Evolutionary conservation across 495 filamentous ascomycete species (phyloP), one percentile per base, ranked within the genome.

Genomic region (Articulospora tetracladia): DNA sequence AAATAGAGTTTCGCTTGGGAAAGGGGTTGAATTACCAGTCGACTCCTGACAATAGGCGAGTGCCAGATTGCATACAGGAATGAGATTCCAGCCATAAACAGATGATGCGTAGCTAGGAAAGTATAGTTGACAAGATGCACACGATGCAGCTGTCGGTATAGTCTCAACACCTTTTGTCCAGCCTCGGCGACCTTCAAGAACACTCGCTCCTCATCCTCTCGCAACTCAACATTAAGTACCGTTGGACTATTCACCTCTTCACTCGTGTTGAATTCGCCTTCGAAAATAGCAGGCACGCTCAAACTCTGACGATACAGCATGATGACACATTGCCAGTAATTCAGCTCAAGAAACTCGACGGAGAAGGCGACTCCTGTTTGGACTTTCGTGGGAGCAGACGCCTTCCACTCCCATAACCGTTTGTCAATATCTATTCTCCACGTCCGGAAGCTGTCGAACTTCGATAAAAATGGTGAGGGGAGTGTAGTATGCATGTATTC

Each of bases 61-160:
- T 98, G 94, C 93, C 93, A 98, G 46, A 98, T 93, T 17, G 94
- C 92, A 70, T 96, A 98, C 4, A 98, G 82, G 70, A 97, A 98
- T 3, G 93, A 94, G 53, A 97, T 96, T 22, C 93, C 93, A 19
- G 93, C 93, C 90, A 97, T 96, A 73, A 98, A 98, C 19, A 97
- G 79, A 73, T 98, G 93, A 70, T 97, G 93, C 1, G 93, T 97
- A n/a, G 93, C 91, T 51, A 98, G 74, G 73, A 93, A 98, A 0
- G 93, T 97, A 67, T 97, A 96, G 70, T 96, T 98, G 25, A 98
- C 93, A 55, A 97, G 76, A 54, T 91, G 86, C 47, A 92, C 80
- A 17, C 91, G 81, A 75, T 98, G 93, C 61, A 98, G 74, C 66
- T 96, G 90, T 47, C 93, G 81, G 73, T 98, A 98, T 23, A 97